Evolutionary conservation across 1,139 yeast species (phyloP), one percentile per base, ranked within the genome.

Genomic region (Candida tropicalis): DNA sequence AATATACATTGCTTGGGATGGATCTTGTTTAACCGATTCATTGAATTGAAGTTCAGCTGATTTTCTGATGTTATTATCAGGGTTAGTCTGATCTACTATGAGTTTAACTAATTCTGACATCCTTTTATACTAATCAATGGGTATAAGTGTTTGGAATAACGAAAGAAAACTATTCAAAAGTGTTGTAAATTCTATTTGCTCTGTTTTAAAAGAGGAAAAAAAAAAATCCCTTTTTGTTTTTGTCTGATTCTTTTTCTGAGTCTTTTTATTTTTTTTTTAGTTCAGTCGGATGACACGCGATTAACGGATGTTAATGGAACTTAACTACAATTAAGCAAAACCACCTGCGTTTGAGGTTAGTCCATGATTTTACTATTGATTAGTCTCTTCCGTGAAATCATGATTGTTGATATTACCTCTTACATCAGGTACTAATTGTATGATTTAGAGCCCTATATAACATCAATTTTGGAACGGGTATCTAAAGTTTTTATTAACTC

Each of bases 21-120:
- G 77, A 40, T 72, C 61, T 24, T 54, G 54, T 1, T 55, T 50
- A 5, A 64, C 60, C 4, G 60, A 37, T 15, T 54, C 52, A 37
- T 57, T 58, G 48, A 70, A 73, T 38, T 62, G 62, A 25, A 63
- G 52, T 47, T 74, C 79, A 0, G 75, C 71, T 1, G 52, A 49
- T 15, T 59, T 59, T 38, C 79, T 53, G 22, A 60, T 40, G 33
- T 57, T 53, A 47, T 73, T 74, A 44, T 74, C 73, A 9, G 73
- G 56, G 40, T 64, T 66, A 36, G 60, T 69, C 50, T 73, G 77
- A 43, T 60, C 59, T 27, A 48, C 51, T 13, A 70, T 61, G 45
- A 67, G 54, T 38, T 52, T 39, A 15, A 48, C 25, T 33, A 51
- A 29, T 17, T 44, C 50, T 8, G 50, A 42, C 54, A 50, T 50